Evolutionary conservation across 2,329 filamentous ascomycete genomes (phyloP), one percentile per base, ranked within the genome.

Genomic region (Fusarium ambrosium): DNA sequence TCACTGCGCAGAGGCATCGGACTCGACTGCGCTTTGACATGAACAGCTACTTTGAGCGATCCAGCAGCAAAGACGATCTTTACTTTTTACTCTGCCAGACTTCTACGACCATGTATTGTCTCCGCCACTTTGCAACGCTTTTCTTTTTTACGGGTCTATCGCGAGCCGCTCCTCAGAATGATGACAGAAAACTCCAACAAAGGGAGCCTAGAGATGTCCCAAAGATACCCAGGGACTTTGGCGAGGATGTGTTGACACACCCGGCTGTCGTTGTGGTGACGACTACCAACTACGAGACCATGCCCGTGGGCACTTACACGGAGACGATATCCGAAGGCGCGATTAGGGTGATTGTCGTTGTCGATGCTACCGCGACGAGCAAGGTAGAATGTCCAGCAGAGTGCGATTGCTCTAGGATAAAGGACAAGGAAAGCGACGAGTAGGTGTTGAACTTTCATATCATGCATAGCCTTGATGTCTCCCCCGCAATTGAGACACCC

Each of bases 391-490:
- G 73, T 14, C 75, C 72, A 4, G 58, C 20, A 4, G 71, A 68
- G 20, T 82, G 80, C 22, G 77, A 82, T 32, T 82, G 80, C 41
- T 72, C 74, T 2, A 61, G 67, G 39, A 78, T 82, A 51, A 60
- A 71, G 10, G 75, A 80, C 29, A 80, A 79, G 45, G 41, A 74
- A 18, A 80, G 79, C 32, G 62, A 76, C 4, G 69, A 72, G 79
- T 80, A 71, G 29, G 76, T 71, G 11, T 41, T 24, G 27, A 55
- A 32, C 27, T 32, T 11, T 20, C 51, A 32, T 7, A 48, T 48
- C 27, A 55, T 55, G 18, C 27, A 55, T 20, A 2, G 4, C 27
- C 18, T 55, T 13, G 18, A 16, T 29, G 14, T 27, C 48, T 29
- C 24, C 24, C 48, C 48, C 48, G 24, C 48, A 55, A 55, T 55